Conservation (phyloP, 192 early-diverging fungal species). For the Coemansia sp. region DNA sequence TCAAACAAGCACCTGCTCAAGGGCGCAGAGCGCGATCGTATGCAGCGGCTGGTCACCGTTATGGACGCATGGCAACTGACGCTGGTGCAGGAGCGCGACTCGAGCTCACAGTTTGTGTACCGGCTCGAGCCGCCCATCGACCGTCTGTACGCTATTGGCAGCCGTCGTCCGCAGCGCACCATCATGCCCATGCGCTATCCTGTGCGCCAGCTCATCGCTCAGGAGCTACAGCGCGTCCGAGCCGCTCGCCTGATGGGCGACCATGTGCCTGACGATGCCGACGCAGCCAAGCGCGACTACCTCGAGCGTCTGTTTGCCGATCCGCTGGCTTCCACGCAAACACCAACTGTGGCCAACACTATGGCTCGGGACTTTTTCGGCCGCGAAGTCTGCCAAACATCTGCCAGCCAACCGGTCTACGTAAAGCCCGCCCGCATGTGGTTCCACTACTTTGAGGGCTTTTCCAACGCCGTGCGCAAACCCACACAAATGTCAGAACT, state of each 20-base stretch:
- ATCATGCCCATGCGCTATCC: conserved; percentile 69
- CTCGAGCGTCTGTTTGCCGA: conserved; percentile 33
- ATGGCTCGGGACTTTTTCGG: conserved; percentile 77
- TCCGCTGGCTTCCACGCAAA: conserved; percentile 12
- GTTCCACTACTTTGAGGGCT: conserved; percentile 88
- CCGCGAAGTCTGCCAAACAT: conserved; percentile 23
- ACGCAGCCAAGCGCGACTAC: conserved; percentile 29
- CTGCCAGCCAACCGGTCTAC: neutral
- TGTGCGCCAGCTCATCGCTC: conserved; percentile 76
- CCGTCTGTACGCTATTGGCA: conserved; percentile 26
- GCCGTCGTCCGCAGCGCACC: conserved; percentile 5
- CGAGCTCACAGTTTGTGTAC: conserved; percentile 34
- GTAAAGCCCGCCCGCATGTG: conserved; percentile 32
- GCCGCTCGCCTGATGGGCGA: neutral
- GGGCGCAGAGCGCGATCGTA: conserved; percentile 22
- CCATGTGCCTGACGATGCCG: conserved; percentile 10
- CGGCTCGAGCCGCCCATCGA: conserved; percentile 77
- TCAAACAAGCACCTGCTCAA: conserved; percentile 58
- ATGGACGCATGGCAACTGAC: conserved; percentile 29
- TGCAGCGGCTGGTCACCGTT: conserved; percentile 35
- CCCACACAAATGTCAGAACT: conserved; percentile 67
- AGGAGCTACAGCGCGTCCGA: conserved; percentile 60
- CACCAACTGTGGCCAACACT: neutral
- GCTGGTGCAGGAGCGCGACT: conserved; percentile 38
- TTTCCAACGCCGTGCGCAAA: conserved; percentile 85